These are phyloP conservation scores for Candida taoyuanica DNA, from an alignment of 805 yeast species.

Conservation along the genomic window DNA sequence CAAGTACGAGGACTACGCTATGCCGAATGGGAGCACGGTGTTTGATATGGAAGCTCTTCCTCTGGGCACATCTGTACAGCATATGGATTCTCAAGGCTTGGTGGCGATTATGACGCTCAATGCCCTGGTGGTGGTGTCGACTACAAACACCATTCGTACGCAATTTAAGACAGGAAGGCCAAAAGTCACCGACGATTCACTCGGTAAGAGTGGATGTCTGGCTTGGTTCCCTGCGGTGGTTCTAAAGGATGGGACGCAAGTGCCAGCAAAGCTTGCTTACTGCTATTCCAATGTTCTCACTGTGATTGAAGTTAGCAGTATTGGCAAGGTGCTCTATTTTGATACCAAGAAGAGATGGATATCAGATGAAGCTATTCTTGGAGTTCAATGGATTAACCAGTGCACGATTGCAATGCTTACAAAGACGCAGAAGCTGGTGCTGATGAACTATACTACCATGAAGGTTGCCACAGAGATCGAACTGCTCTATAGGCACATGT, in stretches of 20 bases:
- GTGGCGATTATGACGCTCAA: constrained; percentile 54
- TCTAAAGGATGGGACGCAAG: constrained; percentile 20
- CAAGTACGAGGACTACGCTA: constrained; percentile 27
- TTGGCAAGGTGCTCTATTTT: constrained; percentile 33
- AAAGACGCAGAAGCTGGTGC: constrained; percentile 39
- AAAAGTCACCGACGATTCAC: constrained; percentile 28
- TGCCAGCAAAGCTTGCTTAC: constrained; percentile 53
- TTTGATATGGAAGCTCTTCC: constrained; percentile 51
- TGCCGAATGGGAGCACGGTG: constrained; percentile 27
- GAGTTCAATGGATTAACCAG: constrained; percentile 53
- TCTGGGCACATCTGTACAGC: constrained; percentile 48
- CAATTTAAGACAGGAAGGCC: constrained; percentile 53
- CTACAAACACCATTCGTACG: constrained; percentile 45
- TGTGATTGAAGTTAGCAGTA: constrained; percentile 42
- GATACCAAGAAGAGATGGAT: constrained; percentile 39
- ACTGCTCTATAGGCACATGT: constrained; percentile 31
- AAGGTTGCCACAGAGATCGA: constrained; percentile 23
- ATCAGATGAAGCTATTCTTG: constrained; percentile 45
- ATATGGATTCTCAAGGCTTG: constrained; percentile 54
- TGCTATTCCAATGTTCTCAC: constrained; percentile 63
- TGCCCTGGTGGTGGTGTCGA: constrained; percentile 48
- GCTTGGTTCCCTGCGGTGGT: constrained; percentile 60
- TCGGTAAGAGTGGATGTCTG: constrained; percentile 41
- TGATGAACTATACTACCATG: constrained; percentile 39
- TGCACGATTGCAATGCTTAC: constrained; percentile 39